phyloP scores from a whole-genome alignment of 2,329 filamentous ascomycete species.

The Hymenoscyphus fraxineus region DNA sequence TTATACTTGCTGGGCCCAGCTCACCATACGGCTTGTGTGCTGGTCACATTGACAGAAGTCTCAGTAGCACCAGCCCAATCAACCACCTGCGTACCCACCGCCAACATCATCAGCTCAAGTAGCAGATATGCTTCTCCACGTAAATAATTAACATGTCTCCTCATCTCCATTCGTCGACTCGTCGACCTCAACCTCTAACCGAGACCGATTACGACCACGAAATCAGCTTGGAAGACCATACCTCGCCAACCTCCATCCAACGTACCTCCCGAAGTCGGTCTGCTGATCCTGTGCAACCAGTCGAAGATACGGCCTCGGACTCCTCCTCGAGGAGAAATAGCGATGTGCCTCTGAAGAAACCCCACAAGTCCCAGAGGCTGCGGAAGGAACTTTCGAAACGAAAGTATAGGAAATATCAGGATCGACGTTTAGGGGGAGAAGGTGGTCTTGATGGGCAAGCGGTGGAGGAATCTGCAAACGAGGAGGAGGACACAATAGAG shows the following conservation, averaged over 20 bases:
- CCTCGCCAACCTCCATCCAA: constrained; percentile 12
- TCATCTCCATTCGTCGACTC: constrained; percentile 33
- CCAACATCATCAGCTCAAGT: neutral
- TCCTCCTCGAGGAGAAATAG: constrained; percentile 27
- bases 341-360: constrained; percentile 26
- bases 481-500: neutral
- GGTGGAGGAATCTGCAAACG: constrained; percentile 8
- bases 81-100: neutral
- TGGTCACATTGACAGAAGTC: neutral
- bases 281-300: constrained; percentile 9
- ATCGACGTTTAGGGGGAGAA: constrained; percentile 28
- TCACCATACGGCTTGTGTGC: neutral
- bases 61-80: neutral
- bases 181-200: constrained; percentile 52
- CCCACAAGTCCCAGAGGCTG: constrained; percentile 20
- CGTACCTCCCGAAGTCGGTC: constrained; percentile 20
- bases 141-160: constrained; percentile 27
- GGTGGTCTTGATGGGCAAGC: neutral
- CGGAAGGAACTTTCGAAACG: constrained; percentile 27
- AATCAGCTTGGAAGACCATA: constrained; percentile 61
- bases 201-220: constrained; percentile 67
- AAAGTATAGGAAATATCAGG: constrained; percentile 34
- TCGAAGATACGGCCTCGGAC: constrained; percentile 20
- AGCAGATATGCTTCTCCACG: constrained; percentile 15
- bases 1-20: neutral